These are phyloP conservation scores for Linaria vulgaris DNA, from an alignment of 257 asterid genomes.

Conservation along the genomic window DNA sequence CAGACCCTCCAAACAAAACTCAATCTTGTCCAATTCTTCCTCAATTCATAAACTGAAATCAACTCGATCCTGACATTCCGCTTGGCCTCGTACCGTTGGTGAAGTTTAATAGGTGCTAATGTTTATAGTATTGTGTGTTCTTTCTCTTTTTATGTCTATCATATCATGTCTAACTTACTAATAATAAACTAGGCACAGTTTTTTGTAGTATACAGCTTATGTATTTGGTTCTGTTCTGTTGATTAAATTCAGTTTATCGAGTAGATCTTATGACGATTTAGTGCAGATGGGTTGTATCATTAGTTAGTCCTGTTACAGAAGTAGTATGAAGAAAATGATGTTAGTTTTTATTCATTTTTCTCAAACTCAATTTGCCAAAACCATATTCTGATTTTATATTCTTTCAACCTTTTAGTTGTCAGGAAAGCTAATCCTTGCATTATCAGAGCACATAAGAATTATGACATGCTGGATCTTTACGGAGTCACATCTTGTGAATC, in stretches of 20 bases:
- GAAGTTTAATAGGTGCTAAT: too few relatives aligned
- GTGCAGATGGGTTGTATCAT: background rate
- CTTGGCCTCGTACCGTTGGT: too few relatives aligned
- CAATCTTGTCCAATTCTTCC: too few relatives aligned
- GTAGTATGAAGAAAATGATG: conserved; percentile 1
- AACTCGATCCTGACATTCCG: too few relatives aligned
- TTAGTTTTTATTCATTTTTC: background rate
- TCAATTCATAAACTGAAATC: too few relatives aligned
- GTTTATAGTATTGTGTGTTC: too few relatives aligned
- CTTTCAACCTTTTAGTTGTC: conserved; percentile 46
- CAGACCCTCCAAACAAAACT: too few relatives aligned
- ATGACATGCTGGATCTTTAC: conserved; percentile 45
- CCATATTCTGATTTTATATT: conserved; percentile 31
- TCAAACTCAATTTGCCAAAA: conserved; percentile 17
- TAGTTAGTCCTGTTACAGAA: conserved; percentile 9
- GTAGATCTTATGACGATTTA: background rate
- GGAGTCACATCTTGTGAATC: conserved; percentile 33
- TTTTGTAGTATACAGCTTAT: background rate
- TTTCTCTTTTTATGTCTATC: too few relatives aligned
- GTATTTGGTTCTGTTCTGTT: background rate
- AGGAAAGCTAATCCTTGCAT: conserved; percentile 49
- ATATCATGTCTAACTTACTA: too few relatives aligned
- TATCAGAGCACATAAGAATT: conserved; percentile 48
- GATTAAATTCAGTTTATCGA: background rate
- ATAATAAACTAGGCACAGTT: too few relatives aligned